A percentile compares a stretch with the other conserved stretches of the same genome.
phyloP scores from a whole-genome alignment of 768 basidiomycete genomes.

The Tricholoma sp. region DNA sequence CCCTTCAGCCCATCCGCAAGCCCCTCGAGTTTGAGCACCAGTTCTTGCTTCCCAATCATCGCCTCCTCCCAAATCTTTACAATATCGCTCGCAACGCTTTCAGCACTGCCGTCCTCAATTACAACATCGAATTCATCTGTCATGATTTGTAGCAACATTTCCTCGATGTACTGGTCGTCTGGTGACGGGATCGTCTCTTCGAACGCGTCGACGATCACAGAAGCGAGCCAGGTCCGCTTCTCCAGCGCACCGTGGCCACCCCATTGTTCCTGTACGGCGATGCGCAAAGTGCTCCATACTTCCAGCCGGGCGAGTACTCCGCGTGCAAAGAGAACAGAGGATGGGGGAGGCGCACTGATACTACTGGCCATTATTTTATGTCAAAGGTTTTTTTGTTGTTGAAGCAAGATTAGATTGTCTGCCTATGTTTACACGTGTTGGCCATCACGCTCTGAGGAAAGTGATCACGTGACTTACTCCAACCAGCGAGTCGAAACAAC shows the following conservation, averaged over 20 bases:
- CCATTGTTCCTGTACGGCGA: slow-evolving; percentile 85
- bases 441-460: too few relatives aligned
- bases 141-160: slow-evolving; percentile 78
- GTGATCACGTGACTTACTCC: too few relatives aligned
- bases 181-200: slow-evolving; percentile 44
- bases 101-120: slow-evolving; percentile 83
- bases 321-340: slow-evolving; percentile 75
- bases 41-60: slow-evolving; percentile 36
- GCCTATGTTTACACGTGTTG: background rate
- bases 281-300: slow-evolving; percentile 80
- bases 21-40: slow-evolving; percentile 59
- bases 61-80: slow-evolving; percentile 62
- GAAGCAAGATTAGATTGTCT: background rate
- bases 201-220: slow-evolving; percentile 75
- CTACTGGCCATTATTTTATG: background rate
- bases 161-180: slow-evolving; percentile 77
- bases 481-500: too few relatives aligned
- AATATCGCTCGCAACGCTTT: slow-evolving; percentile 67
- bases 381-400: background rate
- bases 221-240: slow-evolving; percentile 85
- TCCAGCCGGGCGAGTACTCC: slow-evolving; percentile 79
- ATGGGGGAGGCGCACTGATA: slow-evolving; percentile 30
- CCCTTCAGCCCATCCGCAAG: slow-evolving; percentile 54
- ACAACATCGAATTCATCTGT: slow-evolving; percentile 81
- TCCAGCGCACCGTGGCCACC: slow-evolving; percentile 66